These are phyloP conservation scores for Cyberlindnera sargentensis DNA, from an alignment of 805 yeast species.

Conservation along the genomic window DNA sequence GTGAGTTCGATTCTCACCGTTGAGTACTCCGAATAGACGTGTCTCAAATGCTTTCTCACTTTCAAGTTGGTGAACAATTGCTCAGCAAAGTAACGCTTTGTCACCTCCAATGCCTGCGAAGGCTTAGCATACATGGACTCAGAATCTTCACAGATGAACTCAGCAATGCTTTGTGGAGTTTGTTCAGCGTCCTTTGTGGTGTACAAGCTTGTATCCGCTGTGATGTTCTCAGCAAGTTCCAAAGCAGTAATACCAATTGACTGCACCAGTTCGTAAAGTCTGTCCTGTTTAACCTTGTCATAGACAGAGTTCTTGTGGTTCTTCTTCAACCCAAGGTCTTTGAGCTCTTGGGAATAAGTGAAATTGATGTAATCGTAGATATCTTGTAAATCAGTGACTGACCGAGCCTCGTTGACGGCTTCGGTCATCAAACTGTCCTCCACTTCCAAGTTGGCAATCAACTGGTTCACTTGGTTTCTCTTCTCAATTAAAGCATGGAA, in stretches of 20 bases:
- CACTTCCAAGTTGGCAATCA: conserved; percentile 45
- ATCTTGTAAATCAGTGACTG: conserved; percentile 81
- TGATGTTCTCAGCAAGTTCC: conserved; percentile 76
- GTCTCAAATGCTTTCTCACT: conserved; percentile 62
- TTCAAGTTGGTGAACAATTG: conserved; percentile 77
- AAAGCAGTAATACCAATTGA: conserved; percentile 74
- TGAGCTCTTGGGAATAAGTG: conserved; percentile 41
- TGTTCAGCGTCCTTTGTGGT: conserved; percentile 61
- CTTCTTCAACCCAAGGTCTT: conserved; percentile 26
- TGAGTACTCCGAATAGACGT: conserved; percentile 56
- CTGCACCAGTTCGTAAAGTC: conserved; percentile 55
- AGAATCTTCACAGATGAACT: conserved; percentile 29
- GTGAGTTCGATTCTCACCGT: conserved; percentile 70
- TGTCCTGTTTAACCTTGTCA: conserved; percentile 61
- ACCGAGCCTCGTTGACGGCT: conserved; percentile 46
- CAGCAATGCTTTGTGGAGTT: conserved; percentile 56
- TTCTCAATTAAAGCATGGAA: conserved; percentile 80
- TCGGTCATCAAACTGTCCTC: conserved; percentile 54
- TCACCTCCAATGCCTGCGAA: conserved; percentile 62
- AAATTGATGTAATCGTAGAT: conserved; percentile 77
- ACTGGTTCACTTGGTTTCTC: conserved; percentile 51
- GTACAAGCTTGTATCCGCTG: conserved; percentile 59
- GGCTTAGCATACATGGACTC: conserved; percentile 46
- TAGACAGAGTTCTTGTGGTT: conserved; percentile 44
- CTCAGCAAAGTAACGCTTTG: conserved; percentile 68